Percentiles rank a stretch among this genome's conserved stretches.
These are phyloP conservation scores for Nyctanthes arbortristis DNA, from an alignment of 257 asterid genomes.

Conservation along the genomic window DNA sequence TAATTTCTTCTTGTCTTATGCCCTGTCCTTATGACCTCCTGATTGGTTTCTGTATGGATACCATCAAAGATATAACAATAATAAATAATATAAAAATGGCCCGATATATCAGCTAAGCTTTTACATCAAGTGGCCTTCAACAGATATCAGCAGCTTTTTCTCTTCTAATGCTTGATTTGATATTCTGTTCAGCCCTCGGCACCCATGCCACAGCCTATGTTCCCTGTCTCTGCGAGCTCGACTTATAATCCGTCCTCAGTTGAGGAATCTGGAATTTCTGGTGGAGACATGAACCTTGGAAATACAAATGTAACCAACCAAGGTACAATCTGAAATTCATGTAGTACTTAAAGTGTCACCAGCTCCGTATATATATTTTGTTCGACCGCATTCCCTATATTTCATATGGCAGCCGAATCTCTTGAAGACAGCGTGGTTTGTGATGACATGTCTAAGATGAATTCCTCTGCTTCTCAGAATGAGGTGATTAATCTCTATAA, in stretches of 20 bases:
- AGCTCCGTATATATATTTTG: background rate
- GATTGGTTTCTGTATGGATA: background rate
- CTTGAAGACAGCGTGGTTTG: slow-evolving; percentile 26
- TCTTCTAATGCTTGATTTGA: slow-evolving; percentile 11
- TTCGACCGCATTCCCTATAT: slow-evolving; percentile 12
- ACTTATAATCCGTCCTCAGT: slow-evolving; percentile 18
- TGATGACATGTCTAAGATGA: slow-evolving; percentile 22
- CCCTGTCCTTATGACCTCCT: background rate
- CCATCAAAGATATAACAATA: no score
- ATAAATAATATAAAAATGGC: no score
- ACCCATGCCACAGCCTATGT: slow-evolving; percentile 11
- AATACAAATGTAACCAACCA: slow-evolving; percentile 18
- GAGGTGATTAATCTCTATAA: slow-evolving; percentile 44
- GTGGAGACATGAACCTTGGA: slow-evolving; percentile 22
- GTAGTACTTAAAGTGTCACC: background rate
- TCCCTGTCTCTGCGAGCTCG: slow-evolving; percentile 17
- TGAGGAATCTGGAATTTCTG: slow-evolving; percentile 28
- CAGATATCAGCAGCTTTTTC: background rate
- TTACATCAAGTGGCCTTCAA: no score
- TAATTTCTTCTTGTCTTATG: slow-evolving; percentile 1
- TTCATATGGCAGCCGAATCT: slow-evolving; percentile 24
- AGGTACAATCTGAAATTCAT: slow-evolving; percentile 24
- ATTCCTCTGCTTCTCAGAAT: slow-evolving; percentile 25
- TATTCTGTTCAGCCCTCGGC: slow-evolving; percentile 34
- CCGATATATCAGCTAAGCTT: no score